phyloP scores from a whole-genome alignment of 257 asterid genomes.

The Solanum etuberosum region DNA sequence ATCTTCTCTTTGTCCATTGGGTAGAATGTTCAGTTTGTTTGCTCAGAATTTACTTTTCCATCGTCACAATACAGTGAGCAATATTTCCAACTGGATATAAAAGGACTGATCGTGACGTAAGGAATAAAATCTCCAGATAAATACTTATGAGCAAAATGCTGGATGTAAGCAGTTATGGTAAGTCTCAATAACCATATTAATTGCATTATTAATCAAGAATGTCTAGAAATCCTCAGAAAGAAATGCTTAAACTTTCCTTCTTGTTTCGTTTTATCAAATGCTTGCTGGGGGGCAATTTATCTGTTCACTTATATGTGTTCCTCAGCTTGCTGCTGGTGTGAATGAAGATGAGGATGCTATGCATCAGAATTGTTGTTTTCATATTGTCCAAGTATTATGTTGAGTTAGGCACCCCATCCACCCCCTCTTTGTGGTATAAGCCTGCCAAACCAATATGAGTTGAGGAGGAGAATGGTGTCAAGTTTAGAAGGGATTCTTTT shows the following conservation, averaged over 20 bases:
- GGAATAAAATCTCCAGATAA: background rate
- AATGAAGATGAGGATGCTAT: background rate
- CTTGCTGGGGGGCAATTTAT: background rate
- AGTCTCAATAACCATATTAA: background rate
- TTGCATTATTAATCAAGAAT: background rate
- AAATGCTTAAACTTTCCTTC: background rate
- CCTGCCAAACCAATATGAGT: background rate
- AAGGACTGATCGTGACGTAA: background rate
- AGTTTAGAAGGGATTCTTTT: background rate
- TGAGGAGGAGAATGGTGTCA: background rate
- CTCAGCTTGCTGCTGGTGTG: background rate
- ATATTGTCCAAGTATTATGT: background rate
- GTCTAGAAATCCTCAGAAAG: background rate
- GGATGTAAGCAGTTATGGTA: background rate
- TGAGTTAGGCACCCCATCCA: background rate
- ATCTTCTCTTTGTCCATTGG: background rate
- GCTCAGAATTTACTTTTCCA: background rate
- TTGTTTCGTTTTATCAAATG: background rate
- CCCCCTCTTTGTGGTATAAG: background rate
- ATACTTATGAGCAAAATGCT: background rate
- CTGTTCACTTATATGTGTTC: background rate
- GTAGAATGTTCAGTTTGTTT: background rate
- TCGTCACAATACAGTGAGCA: background rate
- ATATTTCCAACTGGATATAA: background rate
- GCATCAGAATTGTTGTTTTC: background rate